These are phyloP conservation scores for Coemansia sp. DNA, from an alignment of 192 early-diverging fungal genomes.

Conservation along the genomic window DNA sequence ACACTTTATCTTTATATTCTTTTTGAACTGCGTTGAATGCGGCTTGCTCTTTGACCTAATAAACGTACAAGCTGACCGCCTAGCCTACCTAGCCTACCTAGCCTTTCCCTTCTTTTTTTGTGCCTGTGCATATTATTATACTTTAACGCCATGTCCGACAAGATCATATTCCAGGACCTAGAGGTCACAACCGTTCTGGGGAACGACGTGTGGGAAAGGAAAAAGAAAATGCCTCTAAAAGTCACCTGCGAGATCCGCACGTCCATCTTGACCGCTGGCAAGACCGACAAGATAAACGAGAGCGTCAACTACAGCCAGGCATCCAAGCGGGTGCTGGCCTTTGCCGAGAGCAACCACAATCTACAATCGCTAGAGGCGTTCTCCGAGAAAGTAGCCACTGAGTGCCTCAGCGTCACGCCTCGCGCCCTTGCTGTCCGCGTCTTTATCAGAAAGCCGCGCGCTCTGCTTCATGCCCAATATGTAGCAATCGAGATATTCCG, in stretches of 20 bases:
- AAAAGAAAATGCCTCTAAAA: constrained; percentile 83
- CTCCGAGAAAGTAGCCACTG: constrained; percentile 66
- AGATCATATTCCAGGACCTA: constrained; percentile 74
- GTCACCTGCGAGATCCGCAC: constrained; percentile 78
- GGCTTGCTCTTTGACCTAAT: background rate
- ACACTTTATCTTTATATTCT: background rate
- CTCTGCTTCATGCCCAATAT: constrained; percentile 86
- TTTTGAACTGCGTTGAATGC: background rate
- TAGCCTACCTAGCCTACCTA: too few relatives aligned
- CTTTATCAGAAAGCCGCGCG: constrained; percentile 80
- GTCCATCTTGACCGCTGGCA: constrained; percentile 73
- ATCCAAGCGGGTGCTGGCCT: constrained; percentile 72
- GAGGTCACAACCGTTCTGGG: constrained; percentile 83
- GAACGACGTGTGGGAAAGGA: constrained; percentile 91
- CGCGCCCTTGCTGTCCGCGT: constrained; percentile 70
- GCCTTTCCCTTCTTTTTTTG: background rate
- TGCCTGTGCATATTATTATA: background rate
- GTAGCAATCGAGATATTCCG: constrained; percentile 90
- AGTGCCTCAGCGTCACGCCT: constrained; percentile 62
- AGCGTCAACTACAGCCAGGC: constrained; percentile 86
- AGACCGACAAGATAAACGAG: constrained; percentile 76
- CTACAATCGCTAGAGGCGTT: constrained; percentile 76
- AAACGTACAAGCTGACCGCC: background rate
- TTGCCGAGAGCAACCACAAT: constrained; percentile 69
- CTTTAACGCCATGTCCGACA: constrained; percentile 57